Conservation (phyloP, 176 grass and related monocot species). For the Chloris gayana region DNA sequence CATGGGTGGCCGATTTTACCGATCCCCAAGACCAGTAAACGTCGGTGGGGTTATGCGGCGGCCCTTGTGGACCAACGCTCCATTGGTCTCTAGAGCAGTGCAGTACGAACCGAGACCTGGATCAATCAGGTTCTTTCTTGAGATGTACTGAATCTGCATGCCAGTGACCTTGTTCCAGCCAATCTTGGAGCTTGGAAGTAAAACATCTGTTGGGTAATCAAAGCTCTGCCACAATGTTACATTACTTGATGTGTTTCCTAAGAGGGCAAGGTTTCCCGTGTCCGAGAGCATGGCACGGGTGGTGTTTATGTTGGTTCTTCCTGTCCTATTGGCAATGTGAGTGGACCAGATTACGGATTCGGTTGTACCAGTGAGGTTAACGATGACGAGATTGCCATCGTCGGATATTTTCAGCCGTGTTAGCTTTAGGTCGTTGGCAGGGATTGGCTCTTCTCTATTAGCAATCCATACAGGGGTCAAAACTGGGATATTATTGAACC, state of each 20-base stretch:
- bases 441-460: neutral
- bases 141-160: neutral
- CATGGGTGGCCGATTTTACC: neutral
- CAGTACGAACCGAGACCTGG: neutral
- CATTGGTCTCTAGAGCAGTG: neutral
- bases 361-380: neutral
- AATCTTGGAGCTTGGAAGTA: neutral
- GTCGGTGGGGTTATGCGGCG: neutral
- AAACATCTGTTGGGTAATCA: neutral
- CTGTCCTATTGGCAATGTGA: neutral
- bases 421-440: neutral
- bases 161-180: neutral
- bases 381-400: neutral
- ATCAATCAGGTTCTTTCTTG: neutral
- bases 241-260: neutral
- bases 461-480: neutral
- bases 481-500: neutral
- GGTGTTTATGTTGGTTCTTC: neutral
- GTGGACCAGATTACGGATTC: neutral
- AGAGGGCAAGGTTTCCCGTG: neutral
- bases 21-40: neutral
- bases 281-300: neutral
- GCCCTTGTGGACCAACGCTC: neutral
- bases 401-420: neutral
- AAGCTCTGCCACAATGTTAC: neutral